Conservation (phyloP, 2,329 filamentous ascomycete species). For the Coniochaeta sp. region DNA sequence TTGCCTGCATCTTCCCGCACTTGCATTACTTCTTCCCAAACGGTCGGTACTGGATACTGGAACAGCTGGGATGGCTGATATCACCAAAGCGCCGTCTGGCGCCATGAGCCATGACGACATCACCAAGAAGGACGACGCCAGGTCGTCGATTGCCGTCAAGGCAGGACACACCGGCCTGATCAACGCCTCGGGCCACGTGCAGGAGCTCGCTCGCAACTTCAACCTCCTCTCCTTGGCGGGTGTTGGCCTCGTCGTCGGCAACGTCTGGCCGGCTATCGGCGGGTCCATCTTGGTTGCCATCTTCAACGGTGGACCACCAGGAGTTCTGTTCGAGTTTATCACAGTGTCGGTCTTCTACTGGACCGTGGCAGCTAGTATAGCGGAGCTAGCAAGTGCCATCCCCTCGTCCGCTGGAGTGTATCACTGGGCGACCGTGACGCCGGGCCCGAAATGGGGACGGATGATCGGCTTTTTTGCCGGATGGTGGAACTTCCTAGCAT, state of each 20-base stretch:
- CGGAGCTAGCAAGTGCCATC: slow-evolving; percentile 53
- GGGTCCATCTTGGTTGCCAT: slow-evolving; percentile 41
- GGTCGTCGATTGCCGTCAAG: neutral
- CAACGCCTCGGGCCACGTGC: slow-evolving; percentile 33
- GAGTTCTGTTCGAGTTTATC: slow-evolving; percentile 54
- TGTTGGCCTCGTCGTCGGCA: slow-evolving; percentile 32
- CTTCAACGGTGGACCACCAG: slow-evolving; percentile 54
- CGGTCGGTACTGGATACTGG: neutral
- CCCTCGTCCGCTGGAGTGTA: slow-evolving; percentile 55
- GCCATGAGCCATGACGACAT: neutral
- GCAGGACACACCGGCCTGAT: slow-evolving; percentile 9
- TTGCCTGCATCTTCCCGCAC: neutral
- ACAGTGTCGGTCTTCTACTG: slow-evolving; percentile 44
- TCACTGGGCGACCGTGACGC: slow-evolving; percentile 53
- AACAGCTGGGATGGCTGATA: neutral
- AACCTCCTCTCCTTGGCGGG: slow-evolving; percentile 31
- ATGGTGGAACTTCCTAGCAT: slow-evolving; percentile 37
- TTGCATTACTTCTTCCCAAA: neutral
- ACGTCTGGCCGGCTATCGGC: slow-evolving; percentile 35
- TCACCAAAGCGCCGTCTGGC: neutral
- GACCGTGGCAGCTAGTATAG: slow-evolving; percentile 49
- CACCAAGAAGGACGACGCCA: neutral
- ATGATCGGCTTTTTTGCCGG: slow-evolving; percentile 37
- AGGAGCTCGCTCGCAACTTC: slow-evolving; percentile 30
- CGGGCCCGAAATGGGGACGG: slow-evolving; percentile 42